A percentile compares a stretch with the other conserved stretches of the same genome.
Evolutionary conservation across 768 basidiomycete genomes (phyloP).

Genomic region (Chalciporus sphaerocephalus): DNA sequence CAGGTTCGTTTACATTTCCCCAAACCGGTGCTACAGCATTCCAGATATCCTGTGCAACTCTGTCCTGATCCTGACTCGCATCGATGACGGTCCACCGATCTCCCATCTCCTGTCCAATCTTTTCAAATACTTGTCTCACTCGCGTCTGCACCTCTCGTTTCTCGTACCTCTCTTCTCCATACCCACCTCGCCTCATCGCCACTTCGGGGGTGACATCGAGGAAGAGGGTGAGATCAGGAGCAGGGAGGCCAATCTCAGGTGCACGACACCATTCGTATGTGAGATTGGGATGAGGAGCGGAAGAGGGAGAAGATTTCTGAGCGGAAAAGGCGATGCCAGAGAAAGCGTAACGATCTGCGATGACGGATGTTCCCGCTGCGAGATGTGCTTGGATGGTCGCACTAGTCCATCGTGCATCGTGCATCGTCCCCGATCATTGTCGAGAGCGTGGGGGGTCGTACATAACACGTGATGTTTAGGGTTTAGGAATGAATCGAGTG

Average conservation of each 20-base stretch:
- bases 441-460: too few relatives aligned
- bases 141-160: conserved; percentile 66
- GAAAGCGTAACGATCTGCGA: conserved; percentile 95
- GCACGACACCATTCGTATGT: conserved; percentile 79
- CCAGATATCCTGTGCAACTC: conserved; percentile 58
- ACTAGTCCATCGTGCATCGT: conserved; percentile 38
- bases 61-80: conserved; percentile 48
- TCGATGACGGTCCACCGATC: conserved; percentile 56
- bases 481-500: not conserved
- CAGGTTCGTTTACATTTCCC: conserved; percentile 34
- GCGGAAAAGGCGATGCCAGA: conserved; percentile 90
- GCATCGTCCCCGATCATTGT: too few relatives aligned
- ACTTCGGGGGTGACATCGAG: conserved; percentile 73
- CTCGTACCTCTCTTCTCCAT: conserved; percentile 87
- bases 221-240: conserved; percentile 85
- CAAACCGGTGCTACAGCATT: conserved; percentile 40
- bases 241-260: conserved; percentile 84
- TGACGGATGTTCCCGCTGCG: conserved; percentile 59
- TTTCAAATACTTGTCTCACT: conserved; percentile 57
- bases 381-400: conserved; percentile 59
- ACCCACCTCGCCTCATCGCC: conserved; percentile 69
- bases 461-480: too few relatives aligned
- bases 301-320: conserved; percentile 36
- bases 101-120: conserved; percentile 51
- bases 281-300: conserved; percentile 34